A percentile compares a stretch with the other conserved stretches of the same genome.
phyloP scores from a whole-genome alignment of 1,284 basidiomycete genomes.

The Wolfiporia cocos region DNA sequence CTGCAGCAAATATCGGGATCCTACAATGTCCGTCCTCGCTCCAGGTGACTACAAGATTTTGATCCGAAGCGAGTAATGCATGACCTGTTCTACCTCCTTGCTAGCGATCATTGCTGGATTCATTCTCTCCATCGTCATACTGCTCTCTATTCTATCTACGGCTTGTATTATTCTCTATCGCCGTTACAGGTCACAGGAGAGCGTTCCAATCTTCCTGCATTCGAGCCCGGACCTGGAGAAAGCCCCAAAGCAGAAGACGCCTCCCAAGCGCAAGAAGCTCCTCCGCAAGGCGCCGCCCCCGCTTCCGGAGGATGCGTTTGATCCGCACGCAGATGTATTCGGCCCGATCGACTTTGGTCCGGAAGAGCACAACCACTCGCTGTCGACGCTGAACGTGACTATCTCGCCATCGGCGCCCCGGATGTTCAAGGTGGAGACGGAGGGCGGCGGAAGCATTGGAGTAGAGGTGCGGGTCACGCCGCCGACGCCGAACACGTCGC shows the following conservation, averaged over 20 bases:
- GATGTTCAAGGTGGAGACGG: slow-evolving; percentile 12
- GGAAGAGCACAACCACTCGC: neutral
- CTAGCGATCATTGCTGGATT: slow-evolving; percentile 17
- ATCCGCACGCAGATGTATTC: neutral
- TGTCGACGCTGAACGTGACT: slow-evolving; percentile 13
- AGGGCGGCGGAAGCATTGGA: slow-evolving; percentile 11
- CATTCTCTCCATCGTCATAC: slow-evolving; percentile 15
- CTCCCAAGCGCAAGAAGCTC: neutral
- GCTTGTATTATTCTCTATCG: slow-evolving; percentile 16
- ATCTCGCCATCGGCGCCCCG: slow-evolving; percentile 13
- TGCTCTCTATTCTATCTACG: slow-evolving; percentile 16
- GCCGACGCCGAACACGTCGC: slow-evolving; percentile 13
- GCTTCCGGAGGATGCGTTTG: neutral
- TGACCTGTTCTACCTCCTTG: neutral
- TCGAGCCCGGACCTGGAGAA: neutral
- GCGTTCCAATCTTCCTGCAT: neutral
- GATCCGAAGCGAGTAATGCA: neutral
- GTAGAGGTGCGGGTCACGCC: slow-evolving; percentile 19
- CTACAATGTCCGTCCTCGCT: slow-evolving; percentile 4
- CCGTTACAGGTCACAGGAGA: slow-evolving; percentile 4
- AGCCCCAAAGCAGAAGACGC: slow-evolving; percentile 1
- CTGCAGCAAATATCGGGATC: too few species aligned
- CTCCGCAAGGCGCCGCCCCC: slow-evolving; percentile 1
- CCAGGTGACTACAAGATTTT: slow-evolving; percentile 6
- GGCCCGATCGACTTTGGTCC: neutral